phyloP scores from a whole-genome alignment of 192 early-diverging fungal genomes.

The Lobulomyces angularis region DNA sequence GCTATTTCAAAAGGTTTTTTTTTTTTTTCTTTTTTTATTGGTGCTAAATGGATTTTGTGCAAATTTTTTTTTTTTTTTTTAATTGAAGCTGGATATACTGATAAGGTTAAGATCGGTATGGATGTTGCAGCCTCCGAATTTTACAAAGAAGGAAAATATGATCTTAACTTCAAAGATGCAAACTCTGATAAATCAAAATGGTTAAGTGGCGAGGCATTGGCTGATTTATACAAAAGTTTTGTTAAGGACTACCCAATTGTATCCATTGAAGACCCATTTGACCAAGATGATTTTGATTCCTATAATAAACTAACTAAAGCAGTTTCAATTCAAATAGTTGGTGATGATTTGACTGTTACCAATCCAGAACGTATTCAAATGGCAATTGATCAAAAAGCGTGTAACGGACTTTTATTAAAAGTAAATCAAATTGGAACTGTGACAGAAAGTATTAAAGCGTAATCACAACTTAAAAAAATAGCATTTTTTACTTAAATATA shows the following conservation, averaged over 20 bases:
- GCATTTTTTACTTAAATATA: neutral
- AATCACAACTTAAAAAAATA: no score
- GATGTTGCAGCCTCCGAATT: conserved; percentile 97
- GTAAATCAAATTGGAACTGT: conserved; percentile 99
- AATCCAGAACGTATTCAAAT: conserved; percentile 82
- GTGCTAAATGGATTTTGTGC: no score
- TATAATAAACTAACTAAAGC: conserved; percentile 65
- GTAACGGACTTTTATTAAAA: conserved; percentile 91
- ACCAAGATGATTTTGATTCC: conserved; percentile 96
- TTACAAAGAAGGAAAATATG: conserved; percentile 94
- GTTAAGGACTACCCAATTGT: conserved; percentile 77
- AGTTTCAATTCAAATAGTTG: conserved; percentile 74
- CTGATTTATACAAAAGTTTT: conserved; percentile 73
- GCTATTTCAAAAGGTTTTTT: conserved; percentile 86
- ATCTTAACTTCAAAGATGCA: conserved; percentile 94
- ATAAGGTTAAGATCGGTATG: conserved; percentile 94
- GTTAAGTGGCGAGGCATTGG: conserved; percentile 65
- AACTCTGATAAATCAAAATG: conserved; percentile 62
- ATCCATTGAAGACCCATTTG: conserved; percentile 98
- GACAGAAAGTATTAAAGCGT: conserved; percentile 77
- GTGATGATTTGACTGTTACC: conserved; percentile 96
- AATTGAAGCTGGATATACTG: conserved; percentile 97
- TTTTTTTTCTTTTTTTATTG: no score
- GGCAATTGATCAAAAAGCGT: conserved; percentile 87
- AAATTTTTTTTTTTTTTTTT: no score